These are phyloP conservation scores for Tricholoma furcatifolium DNA, from an alignment of 768 basidiomycete genomes.

Conservation along the genomic window DNA sequence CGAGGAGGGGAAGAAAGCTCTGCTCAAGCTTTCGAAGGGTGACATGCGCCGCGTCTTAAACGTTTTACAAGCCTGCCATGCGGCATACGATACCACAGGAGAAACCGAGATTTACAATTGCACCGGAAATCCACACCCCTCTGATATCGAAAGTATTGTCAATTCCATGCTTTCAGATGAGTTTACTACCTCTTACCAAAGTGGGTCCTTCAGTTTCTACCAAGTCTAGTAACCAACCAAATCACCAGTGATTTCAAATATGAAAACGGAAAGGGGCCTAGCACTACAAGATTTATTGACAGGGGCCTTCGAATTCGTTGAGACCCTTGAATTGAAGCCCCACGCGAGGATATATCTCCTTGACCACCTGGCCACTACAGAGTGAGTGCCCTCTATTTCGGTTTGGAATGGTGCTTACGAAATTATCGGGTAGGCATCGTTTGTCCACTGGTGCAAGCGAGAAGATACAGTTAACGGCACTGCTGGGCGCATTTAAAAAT, in stretches of 20 bases:
- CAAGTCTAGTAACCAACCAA: conserved; percentile 1
- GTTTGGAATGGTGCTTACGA: not conserved
- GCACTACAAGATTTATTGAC: conserved; percentile 93
- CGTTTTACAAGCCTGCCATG: conserved; percentile 96
- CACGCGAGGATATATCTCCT: conserved; percentile 88
- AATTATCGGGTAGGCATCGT: conserved; percentile 60
- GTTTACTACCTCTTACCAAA: conserved; percentile 87
- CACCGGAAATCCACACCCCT: conserved; percentile 94
- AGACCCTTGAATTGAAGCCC: conserved; percentile 82
- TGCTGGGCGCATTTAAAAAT: conserved; percentile 92
- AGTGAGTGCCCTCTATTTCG: conserved; percentile 53
- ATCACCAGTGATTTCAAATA: conserved; percentile 62
- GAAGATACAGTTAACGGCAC: conserved; percentile 89
- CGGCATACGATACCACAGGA: conserved; percentile 86
- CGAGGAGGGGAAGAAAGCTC: conserved; percentile 80
- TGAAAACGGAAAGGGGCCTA: conserved; percentile 91
- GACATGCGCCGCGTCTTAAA: conserved; percentile 98
- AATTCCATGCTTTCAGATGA: conserved; percentile 96
- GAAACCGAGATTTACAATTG: conserved; percentile 95
- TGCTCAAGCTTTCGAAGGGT: conserved; percentile 92
- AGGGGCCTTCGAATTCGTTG: conserved; percentile 88
- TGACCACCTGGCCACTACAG: conserved; percentile 92
- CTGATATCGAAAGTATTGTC: conserved; percentile 91
- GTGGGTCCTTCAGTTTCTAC: conserved; percentile 37
- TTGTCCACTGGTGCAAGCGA: conserved; percentile 91